Evolutionary conservation across 805 yeast genomes (phyloP), one percentile per base, ranked within the genome.

Genomic region (Yamadazyma akitaensis): DNA sequence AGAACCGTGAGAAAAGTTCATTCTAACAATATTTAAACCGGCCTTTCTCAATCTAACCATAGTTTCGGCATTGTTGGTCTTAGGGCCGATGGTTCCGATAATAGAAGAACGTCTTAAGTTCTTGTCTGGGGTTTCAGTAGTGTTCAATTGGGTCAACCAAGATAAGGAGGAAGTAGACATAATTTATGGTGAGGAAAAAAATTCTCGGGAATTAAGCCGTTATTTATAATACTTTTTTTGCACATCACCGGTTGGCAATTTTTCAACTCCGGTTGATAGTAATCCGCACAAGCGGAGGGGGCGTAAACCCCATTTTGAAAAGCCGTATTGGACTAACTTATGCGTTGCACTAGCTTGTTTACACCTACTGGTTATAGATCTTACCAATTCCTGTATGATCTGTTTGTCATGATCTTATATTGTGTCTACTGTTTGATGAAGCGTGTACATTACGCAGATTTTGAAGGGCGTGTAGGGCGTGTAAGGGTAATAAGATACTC

Each of bases 1-100:
- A 43, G 96, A 81, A 63, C 99, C 99, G 78, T 94, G 99, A 57
- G 97, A 88, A 78, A 94, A 94, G 85, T 94, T 94, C 97, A 94
- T 90, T 71, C 99, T 87, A 46, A 89, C 98, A 67, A 94, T 88
- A 82, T 92, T 94, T 61, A 94, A 80, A 67, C 99, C 99, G 53
- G 97, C 97, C 74, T 89, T 88, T 80, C 99, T 86, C 66, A 94
- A 81, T 68, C 82, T 80, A 61, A 84, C 88, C 64, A 94, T 75
- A 58, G 80, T 78, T 66, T 91, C 97, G 57, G 85, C 91, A 60
- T 76, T 71, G 82, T 94, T 94, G 73, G 98, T 88, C 78, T 89
- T 90, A 65, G 99, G 99, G 62, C 99, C 99, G 72, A 94, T 94
- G 60, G 99, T 94, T 70, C 98, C 97, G 65, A 94, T 91, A 74